These are phyloP conservation scores for Lodderomyces oxycetoniae DNA, from an alignment of 1,139 yeast genomes.

Conservation along the genomic window DNA sequence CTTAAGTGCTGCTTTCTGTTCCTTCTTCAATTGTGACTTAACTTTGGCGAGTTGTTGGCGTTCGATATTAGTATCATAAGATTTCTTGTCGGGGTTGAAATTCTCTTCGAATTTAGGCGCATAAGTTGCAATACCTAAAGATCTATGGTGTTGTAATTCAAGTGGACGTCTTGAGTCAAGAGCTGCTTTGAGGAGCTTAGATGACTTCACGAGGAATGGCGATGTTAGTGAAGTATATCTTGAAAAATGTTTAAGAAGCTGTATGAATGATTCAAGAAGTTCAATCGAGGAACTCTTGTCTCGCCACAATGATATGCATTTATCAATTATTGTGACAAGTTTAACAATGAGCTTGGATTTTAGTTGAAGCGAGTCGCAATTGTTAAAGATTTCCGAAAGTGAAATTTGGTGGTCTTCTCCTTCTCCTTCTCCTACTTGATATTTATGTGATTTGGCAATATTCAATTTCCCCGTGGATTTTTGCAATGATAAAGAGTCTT, in stretches of 20 bases:
- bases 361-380: too few relatives aligned
- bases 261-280: constrained; percentile 32
- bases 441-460: constrained; percentile 4
- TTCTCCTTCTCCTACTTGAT: too few relatives aligned
- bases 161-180: constrained; percentile 60
- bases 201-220: constrained; percentile 30
- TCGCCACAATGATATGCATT: constrained; percentile 49
- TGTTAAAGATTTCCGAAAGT: constrained; percentile 19
- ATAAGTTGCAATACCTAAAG: constrained; percentile 76
- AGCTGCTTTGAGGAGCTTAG: constrained; percentile 39
- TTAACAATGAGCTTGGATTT: constrained; percentile 30
- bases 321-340: constrained; percentile 25
- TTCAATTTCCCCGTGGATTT: constrained; percentile 20
- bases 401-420: constrained; percentile 12
- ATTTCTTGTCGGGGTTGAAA: constrained; percentile 91
- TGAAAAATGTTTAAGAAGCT: constrained; percentile 33
- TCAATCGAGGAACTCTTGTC: constrained; percentile 64
- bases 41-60: constrained; percentile 81
- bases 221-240: constrained; percentile 30
- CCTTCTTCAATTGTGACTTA: constrained; percentile 83
- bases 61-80: constrained; percentile 77
- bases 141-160: constrained; percentile 80
- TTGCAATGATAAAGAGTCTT: background rate
- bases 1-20: constrained; percentile 79
- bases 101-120: constrained; percentile 95